Conservation (phyloP, 2,329 filamentous ascomycete genomes). For the Ceratocystis colombiana region DNA sequence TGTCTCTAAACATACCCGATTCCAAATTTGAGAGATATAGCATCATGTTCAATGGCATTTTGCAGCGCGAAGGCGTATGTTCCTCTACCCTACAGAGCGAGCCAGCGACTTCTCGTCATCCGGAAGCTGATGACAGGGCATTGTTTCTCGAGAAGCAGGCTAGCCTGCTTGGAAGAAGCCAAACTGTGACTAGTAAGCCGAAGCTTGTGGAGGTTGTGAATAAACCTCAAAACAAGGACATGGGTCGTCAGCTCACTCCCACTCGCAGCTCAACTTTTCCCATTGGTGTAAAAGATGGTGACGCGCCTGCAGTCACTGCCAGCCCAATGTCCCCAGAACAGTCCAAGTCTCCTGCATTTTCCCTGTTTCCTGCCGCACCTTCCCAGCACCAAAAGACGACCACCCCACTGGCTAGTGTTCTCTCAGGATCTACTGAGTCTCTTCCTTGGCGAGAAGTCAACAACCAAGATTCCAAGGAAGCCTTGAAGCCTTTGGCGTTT, state of each 20-base stretch:
- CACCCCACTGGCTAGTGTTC: neutral
- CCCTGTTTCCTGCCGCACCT: slow-evolving; percentile 38
- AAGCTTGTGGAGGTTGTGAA: slow-evolving; percentile 27
- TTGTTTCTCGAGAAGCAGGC: slow-evolving; percentile 30
- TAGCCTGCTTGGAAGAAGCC: slow-evolving; percentile 46
- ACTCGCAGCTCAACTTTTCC: slow-evolving; percentile 24
- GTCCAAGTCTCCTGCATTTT: slow-evolving; percentile 37
- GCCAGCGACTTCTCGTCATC: neutral
- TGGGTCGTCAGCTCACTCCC: slow-evolving; percentile 14
- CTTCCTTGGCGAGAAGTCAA: neutral
- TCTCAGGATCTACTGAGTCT: neutral
- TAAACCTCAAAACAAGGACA: slow-evolving; percentile 20
- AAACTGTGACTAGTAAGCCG: slow-evolving; percentile 48
- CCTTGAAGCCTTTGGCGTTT: neutral
- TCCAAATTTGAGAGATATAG: slow-evolving; percentile 81
- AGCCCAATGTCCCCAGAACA: slow-evolving; percentile 6
- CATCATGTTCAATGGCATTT: slow-evolving; percentile 76
- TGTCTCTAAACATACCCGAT: slow-evolving; percentile 72
- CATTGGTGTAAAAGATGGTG: slow-evolving; percentile 4
- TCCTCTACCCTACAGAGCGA: slow-evolving; percentile 3
- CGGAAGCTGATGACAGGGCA: neutral
- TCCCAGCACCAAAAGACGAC: slow-evolving; percentile 22
- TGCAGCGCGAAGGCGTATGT: slow-evolving; percentile 38
- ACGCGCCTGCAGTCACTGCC: neutral
- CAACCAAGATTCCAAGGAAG: neutral